Evolutionary conservation across 441 rosid species (phyloP).

Genomic region (Populus hybrid): DNA sequence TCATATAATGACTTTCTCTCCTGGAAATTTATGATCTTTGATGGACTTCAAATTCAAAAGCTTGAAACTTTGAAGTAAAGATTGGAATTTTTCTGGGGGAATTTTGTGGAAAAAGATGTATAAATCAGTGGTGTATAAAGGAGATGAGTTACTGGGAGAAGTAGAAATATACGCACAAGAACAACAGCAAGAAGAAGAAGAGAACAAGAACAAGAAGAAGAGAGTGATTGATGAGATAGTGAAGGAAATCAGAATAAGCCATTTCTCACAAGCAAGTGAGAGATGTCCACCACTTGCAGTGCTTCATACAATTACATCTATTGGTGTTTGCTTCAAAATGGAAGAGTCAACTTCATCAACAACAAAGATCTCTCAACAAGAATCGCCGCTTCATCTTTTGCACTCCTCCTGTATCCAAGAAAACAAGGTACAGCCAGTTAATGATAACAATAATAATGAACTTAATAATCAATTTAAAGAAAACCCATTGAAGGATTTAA

Average conservation of each 20-base stretch:
- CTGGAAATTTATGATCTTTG: not conserved
- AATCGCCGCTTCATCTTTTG: constrained; percentile 61
- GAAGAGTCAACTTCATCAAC: constrained; percentile 30
- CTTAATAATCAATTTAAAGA: not conserved
- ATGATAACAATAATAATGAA: constrained; percentile 10
- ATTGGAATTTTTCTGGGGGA: not conserved
- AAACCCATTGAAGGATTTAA: not conserved
- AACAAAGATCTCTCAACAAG: constrained; percentile 39
- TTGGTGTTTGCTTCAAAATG: constrained; percentile 91
- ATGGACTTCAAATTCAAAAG: not conserved
- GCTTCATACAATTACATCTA: constrained; percentile 61
- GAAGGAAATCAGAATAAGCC: constrained; percentile 65
- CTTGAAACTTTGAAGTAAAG: constrained; percentile 16
- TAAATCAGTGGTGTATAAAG: constrained; percentile 68
- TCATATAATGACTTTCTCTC: not conserved
- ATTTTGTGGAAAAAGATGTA: constrained; percentile 34
- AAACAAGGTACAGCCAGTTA: constrained; percentile 69
- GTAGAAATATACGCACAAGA: constrained; percentile 67
- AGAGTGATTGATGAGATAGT: constrained; percentile 37
- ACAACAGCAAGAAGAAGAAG: constrained; percentile 36
- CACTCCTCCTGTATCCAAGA: constrained; percentile 76
- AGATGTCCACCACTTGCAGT: constrained; percentile 96
- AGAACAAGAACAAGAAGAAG: constrained; percentile 42
- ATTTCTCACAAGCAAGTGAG: constrained; percentile 73
- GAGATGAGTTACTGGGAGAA: constrained; percentile 68